Base-by-base conservation (phyloP, 257 asterid genomes). In the Forsythia suspensa region DNA sequence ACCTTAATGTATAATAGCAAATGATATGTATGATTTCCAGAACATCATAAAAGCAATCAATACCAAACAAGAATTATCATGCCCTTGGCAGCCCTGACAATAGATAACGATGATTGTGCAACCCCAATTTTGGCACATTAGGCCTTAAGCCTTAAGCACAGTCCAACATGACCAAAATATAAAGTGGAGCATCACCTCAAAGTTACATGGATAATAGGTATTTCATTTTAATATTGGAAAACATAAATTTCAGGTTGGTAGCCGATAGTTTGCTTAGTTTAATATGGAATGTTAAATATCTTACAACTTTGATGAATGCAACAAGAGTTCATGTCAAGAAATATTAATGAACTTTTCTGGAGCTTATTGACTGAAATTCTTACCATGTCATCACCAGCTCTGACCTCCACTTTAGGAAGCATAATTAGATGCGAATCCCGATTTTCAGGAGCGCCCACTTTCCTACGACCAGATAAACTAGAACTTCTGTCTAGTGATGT, bases 361-460 rank as follows among this genome's bases (percentile, higher is more conserved):
- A 39, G 65, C 13, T 51, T 70, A 79, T 48, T 63, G 42, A 7
- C 77, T 71, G 77, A 72, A 67, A 80, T 34, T 78, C 92, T 84
- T 94, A 96, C 99, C 91, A 94, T 92, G 76, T 94, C 97, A 82
- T 96, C 97, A 34, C 97, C 86, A 85, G 95, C 99, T 89, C 90
- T 94, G 85, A 85, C 84, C 84, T 96, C 99, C 82, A 96, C 97
- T 70, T 94, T 91, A 75, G 99, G 99, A 81, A 96, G 98, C 95
- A 94, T 91, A 75, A 94, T 87, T 80, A 96, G 88, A 63, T 95
- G 97, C 24, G 97, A 90, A 86, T 91, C 97, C 83, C 92, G 92
- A 84, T 86, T 91, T 71, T 91, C 93, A 70, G 93, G 95, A 82
- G 94, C 87, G 52, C 91, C 96, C 48, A 83, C 80, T 89, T 88